A percentile compares a stretch with the other conserved stretches of the same genome.
Conservation (phyloP, 148 eudicot genomes). For the Nepenthes mirabilis region DNA sequence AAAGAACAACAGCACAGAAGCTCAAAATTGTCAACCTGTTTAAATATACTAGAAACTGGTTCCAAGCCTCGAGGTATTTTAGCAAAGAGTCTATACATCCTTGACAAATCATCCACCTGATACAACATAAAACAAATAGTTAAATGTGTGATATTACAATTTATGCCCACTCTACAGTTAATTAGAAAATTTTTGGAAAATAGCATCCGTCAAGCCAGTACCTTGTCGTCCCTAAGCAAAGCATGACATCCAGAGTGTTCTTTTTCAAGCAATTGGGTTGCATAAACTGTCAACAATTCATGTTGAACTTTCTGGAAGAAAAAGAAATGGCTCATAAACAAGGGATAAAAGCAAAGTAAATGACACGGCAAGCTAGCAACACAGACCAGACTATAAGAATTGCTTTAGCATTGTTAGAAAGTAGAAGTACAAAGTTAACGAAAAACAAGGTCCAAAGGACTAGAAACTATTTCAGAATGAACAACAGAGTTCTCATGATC, state of each 20-base stretch:
- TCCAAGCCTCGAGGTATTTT: slow-evolving; percentile 38
- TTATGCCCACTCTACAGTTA: background rate
- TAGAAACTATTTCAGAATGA: too few relatives aligned
- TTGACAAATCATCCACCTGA: slow-evolving; percentile 36
- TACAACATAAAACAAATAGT: background rate
- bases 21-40: slow-evolving; percentile 16
- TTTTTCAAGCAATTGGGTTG: slow-evolving; percentile 49
- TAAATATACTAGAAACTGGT: slow-evolving; percentile 33
- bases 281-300: slow-evolving; percentile 37
- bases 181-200: background rate
- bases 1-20: background rate
- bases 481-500: too few relatives aligned
- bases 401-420: background rate
- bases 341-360: background rate
- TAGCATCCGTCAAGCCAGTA: slow-evolving; percentile 1
- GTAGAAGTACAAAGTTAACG: background rate
- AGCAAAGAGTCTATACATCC: slow-evolving; percentile 40
- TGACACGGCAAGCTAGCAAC: background rate
- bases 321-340: background rate
- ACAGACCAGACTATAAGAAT: slow-evolving; percentile 1
- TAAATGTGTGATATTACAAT: background rate
- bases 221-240: slow-evolving; percentile 62
- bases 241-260: slow-evolving; percentile 60
- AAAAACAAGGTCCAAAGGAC: too few relatives aligned
- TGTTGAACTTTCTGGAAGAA: slow-evolving; percentile 38